Percentiles rank a stretch among this genome's conserved stretches.
Conservation (phyloP, 2,329 filamentous ascomycete species). For the Epichloe aotearoae region DNA sequence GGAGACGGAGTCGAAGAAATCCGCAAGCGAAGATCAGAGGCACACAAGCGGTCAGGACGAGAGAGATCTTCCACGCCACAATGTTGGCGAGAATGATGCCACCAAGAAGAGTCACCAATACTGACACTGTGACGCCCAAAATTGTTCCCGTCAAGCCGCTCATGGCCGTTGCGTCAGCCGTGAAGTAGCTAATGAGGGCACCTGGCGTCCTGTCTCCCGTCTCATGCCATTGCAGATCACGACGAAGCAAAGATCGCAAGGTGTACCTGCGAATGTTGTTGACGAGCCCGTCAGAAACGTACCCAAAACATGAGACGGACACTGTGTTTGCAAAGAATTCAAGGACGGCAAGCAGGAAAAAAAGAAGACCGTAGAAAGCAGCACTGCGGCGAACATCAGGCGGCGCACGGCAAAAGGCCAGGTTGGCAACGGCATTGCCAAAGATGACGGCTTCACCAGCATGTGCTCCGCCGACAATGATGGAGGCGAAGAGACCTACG, state of each 20-base stretch:
- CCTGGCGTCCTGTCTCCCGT: constrained; percentile 48
- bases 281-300: constrained; percentile 47
- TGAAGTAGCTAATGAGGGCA: constrained; percentile 52
- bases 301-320: constrained; percentile 36
- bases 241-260: constrained; percentile 50
- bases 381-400: constrained; percentile 23
- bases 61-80: constrained; percentile 62
- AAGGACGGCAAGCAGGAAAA: constrained; percentile 36
- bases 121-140: constrained; percentile 55
- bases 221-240: constrained; percentile 60
- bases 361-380: constrained; percentile 42
- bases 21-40: constrained; percentile 57
- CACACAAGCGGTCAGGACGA: constrained; percentile 56
- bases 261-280: constrained; percentile 50
- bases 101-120: constrained; percentile 52
- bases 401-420: constrained; percentile 32
- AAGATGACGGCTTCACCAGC: constrained; percentile 40
- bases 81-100: constrained; percentile 58
- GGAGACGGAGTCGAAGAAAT: constrained; percentile 51
- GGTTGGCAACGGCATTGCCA: constrained; percentile 25
- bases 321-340: constrained; percentile 36
- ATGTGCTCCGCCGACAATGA: constrained; percentile 42
- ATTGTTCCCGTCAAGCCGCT: constrained; percentile 58
- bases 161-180: constrained; percentile 52
- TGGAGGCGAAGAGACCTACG: neutral